Percentiles rank a stretch among this genome's conserved stretches.
These are phyloP conservation scores for Teratosphaeria viscida DNA, from an alignment of 2,329 filamentous ascomycete genomes.

Conservation along the genomic window DNA sequence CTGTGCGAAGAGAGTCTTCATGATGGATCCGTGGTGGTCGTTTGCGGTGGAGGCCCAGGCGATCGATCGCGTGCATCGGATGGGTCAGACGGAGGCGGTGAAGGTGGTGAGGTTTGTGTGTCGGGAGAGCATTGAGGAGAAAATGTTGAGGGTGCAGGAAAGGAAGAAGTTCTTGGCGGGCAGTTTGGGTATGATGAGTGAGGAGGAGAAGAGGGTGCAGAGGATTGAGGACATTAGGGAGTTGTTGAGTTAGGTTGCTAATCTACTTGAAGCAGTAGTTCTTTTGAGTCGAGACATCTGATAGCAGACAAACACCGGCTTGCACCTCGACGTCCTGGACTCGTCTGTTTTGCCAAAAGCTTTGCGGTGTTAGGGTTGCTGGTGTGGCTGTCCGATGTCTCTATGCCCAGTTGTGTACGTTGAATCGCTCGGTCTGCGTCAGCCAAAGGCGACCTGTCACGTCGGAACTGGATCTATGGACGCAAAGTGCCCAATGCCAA, in stretches of 20 bases:
- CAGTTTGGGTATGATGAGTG: slow-evolving; percentile 84
- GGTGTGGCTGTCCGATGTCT: no score
- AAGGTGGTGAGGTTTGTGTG: slow-evolving; percentile 82
- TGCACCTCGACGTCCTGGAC: no score
- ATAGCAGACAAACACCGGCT: no score
- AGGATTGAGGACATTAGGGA: slow-evolving; percentile 91
- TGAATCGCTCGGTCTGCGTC: no score
- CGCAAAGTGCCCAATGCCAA: no score
- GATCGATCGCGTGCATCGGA: slow-evolving; percentile 92
- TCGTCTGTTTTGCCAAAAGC: no score
- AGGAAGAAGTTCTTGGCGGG: slow-evolving; percentile 96
- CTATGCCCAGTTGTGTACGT: no score
- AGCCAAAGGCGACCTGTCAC: no score
- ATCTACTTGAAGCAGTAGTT: neutral
- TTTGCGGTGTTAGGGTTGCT: no score
- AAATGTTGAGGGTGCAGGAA: slow-evolving; percentile 89
- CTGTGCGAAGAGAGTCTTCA: slow-evolving; percentile 77
- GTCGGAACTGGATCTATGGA: no score
- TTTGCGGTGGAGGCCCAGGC: slow-evolving; percentile 94
- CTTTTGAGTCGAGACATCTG: no score
- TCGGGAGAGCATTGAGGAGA: slow-evolving; percentile 81
- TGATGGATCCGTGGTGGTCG: slow-evolving; percentile 99
- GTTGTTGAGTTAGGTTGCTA: slow-evolving; percentile 53
- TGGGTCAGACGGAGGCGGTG: slow-evolving; percentile 85
- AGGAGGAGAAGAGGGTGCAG: slow-evolving; percentile 84